Conservation (phyloP, 1,284 basidiomycete species). For the Melampsora medusae region DNA sequence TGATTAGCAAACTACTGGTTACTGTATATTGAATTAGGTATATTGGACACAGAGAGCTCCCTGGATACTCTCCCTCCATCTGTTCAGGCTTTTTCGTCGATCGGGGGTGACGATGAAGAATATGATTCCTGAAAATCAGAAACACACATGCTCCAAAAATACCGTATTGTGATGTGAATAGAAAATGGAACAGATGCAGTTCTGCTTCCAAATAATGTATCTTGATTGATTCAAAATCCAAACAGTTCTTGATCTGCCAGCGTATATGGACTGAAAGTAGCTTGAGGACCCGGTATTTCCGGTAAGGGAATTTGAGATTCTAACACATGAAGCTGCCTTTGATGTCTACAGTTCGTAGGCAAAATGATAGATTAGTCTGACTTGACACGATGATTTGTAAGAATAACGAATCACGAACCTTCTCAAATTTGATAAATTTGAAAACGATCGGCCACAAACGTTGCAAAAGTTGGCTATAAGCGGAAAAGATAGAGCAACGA, state of each 20-base stretch:
- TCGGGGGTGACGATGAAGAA: too few species aligned
- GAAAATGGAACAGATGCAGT: too few species aligned
- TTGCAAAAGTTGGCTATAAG: slow-evolving; percentile 41
- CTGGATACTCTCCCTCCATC: too few species aligned
- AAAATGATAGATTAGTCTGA: neutral
- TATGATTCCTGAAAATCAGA: too few species aligned
- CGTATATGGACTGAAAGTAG: slow-evolving; percentile 14
- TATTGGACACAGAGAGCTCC: too few species aligned
- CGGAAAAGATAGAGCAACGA: neutral
- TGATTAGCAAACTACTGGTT: too few species aligned
- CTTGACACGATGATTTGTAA: neutral
- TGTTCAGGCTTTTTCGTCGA: too few species aligned
- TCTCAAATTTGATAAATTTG: slow-evolving; percentile 35
- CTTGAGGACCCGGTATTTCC: slow-evolving; percentile 24
- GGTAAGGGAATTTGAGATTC: slow-evolving; percentile 34
- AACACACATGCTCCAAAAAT: too few species aligned
- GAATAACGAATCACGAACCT: slow-evolving; percentile 5
- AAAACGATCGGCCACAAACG: slow-evolving; percentile 32
- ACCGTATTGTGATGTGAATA: too few species aligned
- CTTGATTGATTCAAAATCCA: neutral
- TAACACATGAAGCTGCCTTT: slow-evolving; percentile 39
- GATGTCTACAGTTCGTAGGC: slow-evolving; percentile 14
- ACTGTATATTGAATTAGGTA: too few species aligned
- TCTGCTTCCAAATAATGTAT: too few species aligned
- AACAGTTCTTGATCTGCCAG: slow-evolving; percentile 21